Evolutionary conservation across 352 stramenopile species (phyloP), one percentile per base, ranked within the genome.

Genomic region (Pythium plurisporium): DNA sequence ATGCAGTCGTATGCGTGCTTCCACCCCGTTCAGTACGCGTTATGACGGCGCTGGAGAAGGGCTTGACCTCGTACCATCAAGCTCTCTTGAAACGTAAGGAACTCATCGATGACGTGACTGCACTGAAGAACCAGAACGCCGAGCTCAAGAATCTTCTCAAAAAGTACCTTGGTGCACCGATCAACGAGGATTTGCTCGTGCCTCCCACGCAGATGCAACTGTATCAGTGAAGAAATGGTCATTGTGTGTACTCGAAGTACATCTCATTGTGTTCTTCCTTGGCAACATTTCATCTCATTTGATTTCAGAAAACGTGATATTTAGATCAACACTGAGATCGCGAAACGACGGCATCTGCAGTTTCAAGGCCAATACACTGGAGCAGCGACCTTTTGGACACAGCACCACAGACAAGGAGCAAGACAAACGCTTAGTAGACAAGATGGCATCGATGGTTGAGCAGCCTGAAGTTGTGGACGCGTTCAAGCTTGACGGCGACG

Each of bases 61-160:
- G 76, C 4, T 53, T 96, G 38, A 76, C 61, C 14, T 74, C 85
- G 67, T 97, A 97, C 67, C 83, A 95, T 56, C 74, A 82, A 5
- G 71, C 91, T 5, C 69, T 97, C 14, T 57, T 85, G 49, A 74
- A 87, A 14, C 74, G 91, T 38, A 91, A 94, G 47, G 69, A 82
- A 17, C 67, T 85, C 17, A 89, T 97, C 38, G 69, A 93, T 41
- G 76, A 95, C 26, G 82, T 97, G 12, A 75, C 65, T 5, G 60
- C 47, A 26, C 82, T 98, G 36, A 81, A 90, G 46, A 51, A 61
- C 30, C 86, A 97, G 60, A 98, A 98, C 56, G 59, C 64, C 12
- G 77, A 97, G 70, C 84, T 97, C 53, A 97, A 96, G 70, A 75
- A 68, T 23, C 62, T 97, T 22, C 70, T 97, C 29, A 93, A 95